Base-by-base conservation (phyloP, 202 grass and related monocot genomes). In the Cymbopogon flexuosus region DNA sequence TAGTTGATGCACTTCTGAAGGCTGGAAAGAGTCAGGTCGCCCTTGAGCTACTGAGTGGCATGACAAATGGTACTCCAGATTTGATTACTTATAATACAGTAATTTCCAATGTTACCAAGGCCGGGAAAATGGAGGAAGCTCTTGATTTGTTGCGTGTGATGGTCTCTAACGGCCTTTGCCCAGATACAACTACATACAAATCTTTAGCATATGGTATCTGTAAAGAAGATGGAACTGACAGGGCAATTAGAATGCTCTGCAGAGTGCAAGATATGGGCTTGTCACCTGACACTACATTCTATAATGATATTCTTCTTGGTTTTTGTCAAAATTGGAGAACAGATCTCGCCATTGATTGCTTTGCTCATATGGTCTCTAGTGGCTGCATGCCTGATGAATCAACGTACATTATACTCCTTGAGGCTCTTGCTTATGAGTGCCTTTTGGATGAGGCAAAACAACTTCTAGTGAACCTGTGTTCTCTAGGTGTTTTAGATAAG, bases 341-440 rank as follows among this genome's bases (percentile, higher is more conserved):
- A 3, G 84, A 85, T 12, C 24, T 59, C 9, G 87, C 87, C 67
- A 88, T 90, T 4, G 75, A 93, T 68, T 81, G 84, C 40, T 83
- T 90, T 64, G 33, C 64, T 73, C 68, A 80, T 64, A 93, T 93
- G 91, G 63, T 88, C 42, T 85, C 47, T 0, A 86, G 85, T 54
- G 88, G 88, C 6, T 83, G 79, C 61, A 89, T 87, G 85, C 85
- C 82, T 1, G 83, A 81, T 78, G 88, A 93, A 75, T 82, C 91
- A 0, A 85, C 88, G 5, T 52, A 88, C 70, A 78, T 84, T 36
- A 85, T 80, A 73, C 85, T 93, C 21, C 31, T 90, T 13, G 82
- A 90, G 46, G 87, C 87, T 36, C 58, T 93, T 79, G 82, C 85
- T 80, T 66, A 83, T 59, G 85, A 88, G 33, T 81, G 85, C 8